A percentile compares a stretch with the other conserved stretches of the same genome.
Conservation (phyloP, 257 asterid genomes). For the Vinca minor region DNA sequence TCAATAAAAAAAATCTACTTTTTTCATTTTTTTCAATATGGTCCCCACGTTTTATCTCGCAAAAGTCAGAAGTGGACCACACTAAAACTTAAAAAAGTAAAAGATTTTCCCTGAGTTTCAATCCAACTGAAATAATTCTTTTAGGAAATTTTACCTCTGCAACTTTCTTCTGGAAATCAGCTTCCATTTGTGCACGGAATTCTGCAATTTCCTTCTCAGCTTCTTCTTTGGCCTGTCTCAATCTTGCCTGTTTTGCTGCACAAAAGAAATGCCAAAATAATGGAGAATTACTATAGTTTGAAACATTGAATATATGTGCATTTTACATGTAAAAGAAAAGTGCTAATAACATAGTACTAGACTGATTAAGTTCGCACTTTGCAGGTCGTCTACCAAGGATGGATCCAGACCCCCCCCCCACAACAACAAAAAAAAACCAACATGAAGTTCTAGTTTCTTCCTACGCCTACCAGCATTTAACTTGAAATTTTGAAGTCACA, state of each 20-base stretch:
- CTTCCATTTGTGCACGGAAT: constrained; percentile 88
- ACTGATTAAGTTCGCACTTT: too few species aligned
- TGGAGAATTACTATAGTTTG: neutral
- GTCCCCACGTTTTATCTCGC: too few species aligned
- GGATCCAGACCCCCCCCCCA: too few species aligned
- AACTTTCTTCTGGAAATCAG: constrained; percentile 77
- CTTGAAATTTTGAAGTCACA: neutral
- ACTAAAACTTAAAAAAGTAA: too few species aligned
- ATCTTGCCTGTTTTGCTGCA: constrained; percentile 78
- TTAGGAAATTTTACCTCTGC: constrained; percentile 49
- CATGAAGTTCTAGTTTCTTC: too few species aligned
- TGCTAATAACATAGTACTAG: neutral
- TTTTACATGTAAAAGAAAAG: neutral
- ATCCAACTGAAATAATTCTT: constrained; percentile 1
- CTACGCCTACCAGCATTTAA: neutral
- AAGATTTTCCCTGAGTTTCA: too few species aligned
- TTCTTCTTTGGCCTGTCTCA: constrained; percentile 90
- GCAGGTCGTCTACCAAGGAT: too few species aligned
- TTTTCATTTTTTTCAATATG: too few species aligned
- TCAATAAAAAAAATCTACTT: too few species aligned
- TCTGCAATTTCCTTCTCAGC: constrained; percentile 87
- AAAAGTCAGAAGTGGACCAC: too few species aligned
- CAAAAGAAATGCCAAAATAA: neutral
- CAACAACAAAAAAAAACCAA: too few species aligned
- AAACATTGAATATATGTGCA: neutral